Percentiles rank a stretch among this genome's conserved stretches.
Evolutionary conservation across 2,329 filamentous ascomycete species (phyloP).

Genomic region (Sclerotinia nivalis): DNA sequence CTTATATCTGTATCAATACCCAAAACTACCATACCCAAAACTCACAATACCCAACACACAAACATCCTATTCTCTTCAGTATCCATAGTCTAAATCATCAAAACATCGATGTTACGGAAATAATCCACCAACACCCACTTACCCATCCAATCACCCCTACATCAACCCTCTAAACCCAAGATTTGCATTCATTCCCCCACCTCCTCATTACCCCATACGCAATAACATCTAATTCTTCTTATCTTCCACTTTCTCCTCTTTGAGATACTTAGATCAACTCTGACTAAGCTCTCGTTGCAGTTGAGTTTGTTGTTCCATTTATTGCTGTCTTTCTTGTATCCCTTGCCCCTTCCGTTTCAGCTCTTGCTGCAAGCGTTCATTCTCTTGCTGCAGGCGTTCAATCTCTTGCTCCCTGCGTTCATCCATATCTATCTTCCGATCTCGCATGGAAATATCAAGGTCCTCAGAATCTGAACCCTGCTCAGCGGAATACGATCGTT

Average conservation of each 20-base stretch:
- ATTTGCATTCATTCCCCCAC: no score
- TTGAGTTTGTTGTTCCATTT: not conserved
- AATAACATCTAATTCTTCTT: not conserved
- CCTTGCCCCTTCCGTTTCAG: not conserved
- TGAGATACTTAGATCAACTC: not conserved
- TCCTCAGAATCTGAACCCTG: not conserved
- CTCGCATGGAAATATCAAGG: not conserved
- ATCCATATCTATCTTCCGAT: not conserved
- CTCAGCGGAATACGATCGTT: not conserved
- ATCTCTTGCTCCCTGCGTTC: no score
- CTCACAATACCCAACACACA: no score
- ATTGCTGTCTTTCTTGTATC: not conserved
- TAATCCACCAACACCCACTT: no score
- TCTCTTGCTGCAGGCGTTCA: not conserved
- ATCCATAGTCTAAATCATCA: no score
- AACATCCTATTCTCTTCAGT: no score
- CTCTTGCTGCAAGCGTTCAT: no score
- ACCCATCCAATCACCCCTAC: no score
- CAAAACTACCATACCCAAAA: no score
- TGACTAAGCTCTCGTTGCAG: not conserved
- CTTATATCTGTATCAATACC: no score
- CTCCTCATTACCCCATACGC: not conserved
- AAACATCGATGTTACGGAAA: no score
- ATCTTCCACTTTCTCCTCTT: not conserved
- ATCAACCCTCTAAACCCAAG: no score